Evolutionary conservation across 2,329 filamentous ascomycete species (phyloP), one percentile per base, ranked within the genome.

Genomic region (Exophiala sp.): DNA sequence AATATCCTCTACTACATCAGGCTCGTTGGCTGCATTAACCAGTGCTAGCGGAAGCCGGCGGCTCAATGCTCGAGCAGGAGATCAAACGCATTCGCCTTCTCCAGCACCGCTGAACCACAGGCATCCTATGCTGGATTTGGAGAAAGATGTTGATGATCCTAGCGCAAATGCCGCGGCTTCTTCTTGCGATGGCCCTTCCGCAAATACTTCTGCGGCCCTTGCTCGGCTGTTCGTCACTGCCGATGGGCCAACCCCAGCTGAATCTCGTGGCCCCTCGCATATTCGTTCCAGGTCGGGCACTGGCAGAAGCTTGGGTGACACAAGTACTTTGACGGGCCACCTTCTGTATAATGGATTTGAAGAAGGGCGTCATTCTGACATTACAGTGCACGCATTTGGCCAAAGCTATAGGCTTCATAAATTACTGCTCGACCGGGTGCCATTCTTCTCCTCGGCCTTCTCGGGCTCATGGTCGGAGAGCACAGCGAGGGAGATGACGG

Each of bases 391-490:
- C 48, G 76, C 76, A 1, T 79, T 79, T 58, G 72, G 71, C 8
- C 70, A 72, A 37, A 65, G 65, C 41, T 79, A 79, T 62, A 69
- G 68, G 50, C 67, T 79, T 5, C 76, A 79, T 58, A 73, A 76
- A 14, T 64, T 79, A 7, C 69, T 79, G 16, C 72, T 79, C 16
- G 76, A 79, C 59, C 72, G 73, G 44, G 74, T 77, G 3, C 75
- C 76, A 0, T 79, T 78, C 68, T 80, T 80, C 62, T 69, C 71
- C 1, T 73, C 71, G 11, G 75, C 75, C 11, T 65, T 79, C 19
- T 77, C 73, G 0, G 75, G 73, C 29, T 74, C 75, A n/a, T 80
- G 76, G 76, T 65, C 75, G 8, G 76, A 79, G 58, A 75, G 75
- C 52, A 69, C 67, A 29, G 67, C 73, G 3, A 76, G 70, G 53